phyloP scores from a whole-genome alignment of 2,329 filamentous ascomycete genomes.

The Sporothrix luriei region DNA sequence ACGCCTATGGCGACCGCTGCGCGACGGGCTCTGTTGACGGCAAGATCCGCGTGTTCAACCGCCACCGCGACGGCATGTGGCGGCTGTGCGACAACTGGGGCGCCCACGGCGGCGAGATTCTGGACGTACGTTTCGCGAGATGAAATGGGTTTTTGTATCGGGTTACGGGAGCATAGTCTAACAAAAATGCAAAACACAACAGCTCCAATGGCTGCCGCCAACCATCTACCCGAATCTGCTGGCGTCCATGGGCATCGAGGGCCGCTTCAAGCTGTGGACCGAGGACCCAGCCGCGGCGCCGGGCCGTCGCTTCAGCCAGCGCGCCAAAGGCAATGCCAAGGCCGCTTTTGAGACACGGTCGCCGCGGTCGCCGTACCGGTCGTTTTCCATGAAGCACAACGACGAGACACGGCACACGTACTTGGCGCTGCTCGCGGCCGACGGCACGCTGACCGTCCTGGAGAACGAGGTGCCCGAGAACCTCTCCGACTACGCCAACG shows the following conservation, averaged over 20 bases:
- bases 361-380: conserved; percentile 70
- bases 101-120: conserved; percentile 85
- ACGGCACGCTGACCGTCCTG: conserved; percentile 76
- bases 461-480: conserved; percentile 86
- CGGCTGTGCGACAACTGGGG: conserved; percentile 82
- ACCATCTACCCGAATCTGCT: conserved; percentile 84
- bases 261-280: conserved; percentile 88
- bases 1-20: conserved; percentile 88
- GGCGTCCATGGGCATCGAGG: conserved; percentile 85
- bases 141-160: conserved; percentile 43
- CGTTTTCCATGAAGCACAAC: conserved; percentile 81
- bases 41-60: conserved; percentile 87
- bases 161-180: too few species aligned
- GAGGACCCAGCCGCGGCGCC: conserved; percentile 82
- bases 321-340: conserved; percentile 48
- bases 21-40: conserved; percentile 91
- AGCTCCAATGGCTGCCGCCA: conserved; percentile 89
- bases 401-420: conserved; percentile 79
- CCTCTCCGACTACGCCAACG: conserved; percentile 70
- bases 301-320: conserved; percentile 78
- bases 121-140: conserved; percentile 55
- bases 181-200: too few species aligned
- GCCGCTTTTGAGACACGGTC: conserved; percentile 60
- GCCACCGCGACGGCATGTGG: conserved; percentile 77
- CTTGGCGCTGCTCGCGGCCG: conserved; percentile 75